These are phyloP conservation scores for Poa annua DNA, from an alignment of 176 grass and related monocot genomes.

Conservation along the genomic window DNA sequence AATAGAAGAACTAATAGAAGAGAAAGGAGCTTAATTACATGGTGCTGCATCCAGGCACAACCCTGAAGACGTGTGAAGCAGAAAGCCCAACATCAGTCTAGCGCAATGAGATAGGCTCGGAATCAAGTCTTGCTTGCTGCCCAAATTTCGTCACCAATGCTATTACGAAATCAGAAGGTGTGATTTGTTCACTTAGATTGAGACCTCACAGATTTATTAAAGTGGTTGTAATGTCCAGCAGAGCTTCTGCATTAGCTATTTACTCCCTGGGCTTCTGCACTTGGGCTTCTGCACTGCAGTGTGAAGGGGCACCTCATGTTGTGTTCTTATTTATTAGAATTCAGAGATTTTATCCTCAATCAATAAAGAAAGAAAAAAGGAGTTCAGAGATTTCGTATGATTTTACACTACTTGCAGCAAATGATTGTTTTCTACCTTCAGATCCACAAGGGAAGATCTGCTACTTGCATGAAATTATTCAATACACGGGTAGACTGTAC, in stretches of 20 bases:
- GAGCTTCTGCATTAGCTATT: constrained; percentile 87
- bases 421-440: background rate
- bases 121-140: constrained; percentile 47
- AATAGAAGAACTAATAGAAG: constrained; percentile 1
- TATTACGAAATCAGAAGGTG: constrained; percentile 81
- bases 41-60: constrained; percentile 68
- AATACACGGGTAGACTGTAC: accelerated
- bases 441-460: too few relatives aligned
- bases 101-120: constrained; percentile 47
- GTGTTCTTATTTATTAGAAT: too few relatives aligned
- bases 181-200: constrained; percentile 81
- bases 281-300: constrained; percentile 82
- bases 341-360: too few relatives aligned
- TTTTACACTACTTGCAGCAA: too few relatives aligned
- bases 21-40: constrained; percentile 60
- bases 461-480: background rate
- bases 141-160: constrained; percentile 74
- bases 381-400: too few relatives aligned
- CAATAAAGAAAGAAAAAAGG: too few relatives aligned
- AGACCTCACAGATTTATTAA: constrained; percentile 83
- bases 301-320: background rate
- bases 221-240: constrained; percentile 80
- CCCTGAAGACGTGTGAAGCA: constrained; percentile 67
- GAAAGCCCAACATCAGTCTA: constrained; percentile 67
- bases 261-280: too few relatives aligned